Percentiles rank a stretch among this genome's conserved stretches.
phyloP scores from a whole-genome alignment of 345 rosid genomes.

The Brassica incana region DNA sequence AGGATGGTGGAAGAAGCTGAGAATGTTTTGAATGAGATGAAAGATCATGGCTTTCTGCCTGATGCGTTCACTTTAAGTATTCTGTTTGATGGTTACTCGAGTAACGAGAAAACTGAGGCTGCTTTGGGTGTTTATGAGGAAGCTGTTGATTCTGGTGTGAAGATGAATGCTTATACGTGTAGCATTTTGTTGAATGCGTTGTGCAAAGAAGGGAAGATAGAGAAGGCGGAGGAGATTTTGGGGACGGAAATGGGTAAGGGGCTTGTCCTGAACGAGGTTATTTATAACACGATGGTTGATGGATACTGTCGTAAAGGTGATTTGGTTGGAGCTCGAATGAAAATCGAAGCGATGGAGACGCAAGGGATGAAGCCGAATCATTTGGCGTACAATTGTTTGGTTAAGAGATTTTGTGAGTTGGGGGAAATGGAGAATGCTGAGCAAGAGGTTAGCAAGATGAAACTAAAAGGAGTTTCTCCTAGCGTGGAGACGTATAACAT shows the following conservation, averaged over 20 bases:
- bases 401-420: constrained; percentile 56
- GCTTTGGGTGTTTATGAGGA: constrained; percentile 54
- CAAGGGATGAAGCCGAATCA: constrained; percentile 55
- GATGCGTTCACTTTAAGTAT: constrained; percentile 65
- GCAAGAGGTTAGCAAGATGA: constrained; percentile 65
- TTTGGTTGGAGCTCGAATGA: constrained; percentile 47
- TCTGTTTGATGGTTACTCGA: constrained; percentile 55
- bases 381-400: constrained; percentile 63
- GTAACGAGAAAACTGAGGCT: constrained; percentile 43
- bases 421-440: constrained; percentile 63
- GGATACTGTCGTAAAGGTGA: constrained; percentile 67
- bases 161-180: constrained; percentile 53
- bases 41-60: constrained; percentile 56
- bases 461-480: constrained; percentile 57
- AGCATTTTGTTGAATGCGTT: constrained; percentile 61
- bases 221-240: constrained; percentile 64
- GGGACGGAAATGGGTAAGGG: constrained; percentile 49
- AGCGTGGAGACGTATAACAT: constrained; percentile 61
- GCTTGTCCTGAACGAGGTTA: constrained; percentile 51
- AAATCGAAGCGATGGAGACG: constrained; percentile 57
- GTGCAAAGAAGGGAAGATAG: constrained; percentile 63
- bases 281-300: constrained; percentile 60
- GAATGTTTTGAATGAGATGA: constrained; percentile 60
- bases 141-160: constrained; percentile 44
- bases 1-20: constrained; percentile 60